A percentile compares a stretch with the other conserved stretches of the same genome.
These are phyloP conservation scores for Agrocybe pediades DNA, from an alignment of 768 basidiomycete genomes.

Conservation along the genomic window DNA sequence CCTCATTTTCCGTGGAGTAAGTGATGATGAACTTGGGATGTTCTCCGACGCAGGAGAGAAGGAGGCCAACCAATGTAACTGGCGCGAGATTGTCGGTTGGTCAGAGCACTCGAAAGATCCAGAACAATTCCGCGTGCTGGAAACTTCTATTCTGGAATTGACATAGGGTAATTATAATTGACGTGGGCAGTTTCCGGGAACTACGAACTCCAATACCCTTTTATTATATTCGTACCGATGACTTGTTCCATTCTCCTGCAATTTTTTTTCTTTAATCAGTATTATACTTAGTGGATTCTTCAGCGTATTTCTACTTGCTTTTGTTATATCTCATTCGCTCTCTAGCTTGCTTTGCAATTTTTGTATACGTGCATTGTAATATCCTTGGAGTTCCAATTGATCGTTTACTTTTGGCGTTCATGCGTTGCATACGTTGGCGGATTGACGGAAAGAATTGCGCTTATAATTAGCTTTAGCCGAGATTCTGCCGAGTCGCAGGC, in stretches of 20 bases:
- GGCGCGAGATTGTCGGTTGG: slow-evolving; percentile 82
- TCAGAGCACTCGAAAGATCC: slow-evolving; percentile 79
- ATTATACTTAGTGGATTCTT: neutral
- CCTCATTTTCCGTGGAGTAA: slow-evolving; percentile 82
- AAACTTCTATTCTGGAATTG: slow-evolving; percentile 79
- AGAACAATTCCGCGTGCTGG: slow-evolving; percentile 74
- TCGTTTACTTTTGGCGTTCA: no score
- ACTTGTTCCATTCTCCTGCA: neutral
- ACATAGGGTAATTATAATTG: slow-evolving; percentile 29
- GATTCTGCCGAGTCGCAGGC: no score
- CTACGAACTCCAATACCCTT: no score
- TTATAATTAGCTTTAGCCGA: no score
- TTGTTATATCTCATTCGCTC: neutral
- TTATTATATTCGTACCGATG: no score
- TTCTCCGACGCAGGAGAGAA: slow-evolving; percentile 85
- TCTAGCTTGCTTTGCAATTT: neutral
- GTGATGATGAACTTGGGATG: slow-evolving; percentile 74
- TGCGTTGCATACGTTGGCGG: no score
- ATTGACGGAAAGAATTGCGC: no score
- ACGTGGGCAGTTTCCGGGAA: neutral
- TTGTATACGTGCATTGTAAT: neutral
- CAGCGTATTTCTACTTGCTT: neutral
- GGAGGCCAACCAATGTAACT: slow-evolving; percentile 79
- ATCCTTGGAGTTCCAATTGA: neutral
- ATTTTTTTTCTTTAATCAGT: neutral